Base-by-base conservation (phyloP, 2,329 filamentous ascomycete species). In the Myriosclerotinia scirpicola region DNA sequence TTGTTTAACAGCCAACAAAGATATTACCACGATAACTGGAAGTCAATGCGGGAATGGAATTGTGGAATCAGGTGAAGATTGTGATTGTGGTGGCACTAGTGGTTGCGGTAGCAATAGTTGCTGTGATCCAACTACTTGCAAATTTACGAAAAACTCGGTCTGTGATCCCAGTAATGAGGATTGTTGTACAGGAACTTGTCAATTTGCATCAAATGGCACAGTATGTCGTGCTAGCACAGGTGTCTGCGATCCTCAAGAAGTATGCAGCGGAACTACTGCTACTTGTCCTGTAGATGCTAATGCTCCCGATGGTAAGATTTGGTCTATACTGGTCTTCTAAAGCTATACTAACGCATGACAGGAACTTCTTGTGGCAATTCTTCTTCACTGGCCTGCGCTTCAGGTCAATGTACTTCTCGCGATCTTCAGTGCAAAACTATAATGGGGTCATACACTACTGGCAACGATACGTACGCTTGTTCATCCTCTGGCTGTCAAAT, bases 31-130 rank as follows among this genome's bases (percentile, higher is more conserved):
- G 38, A 91, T 96, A 72, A 90, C 88, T 0, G 91, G 90, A 65
- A 90, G 89, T 72, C 89, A 93, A 76, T 99, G 95, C 78, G 95
- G 95, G 67, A 99, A 99, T 78, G 95, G 95, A 64, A 98, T 99
- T 71, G 95, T 99, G 61, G 95, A 98, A 79, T 82, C 85, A 22
- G 95, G 92, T 70, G 95, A 99, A 79, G 90, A 99, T 64, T 99
- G 95, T 79, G 95, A 99, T 78, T 99, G 95, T 75, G 95, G 95
- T 69, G 94, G 94, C 65, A 80, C 82, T 17, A 78, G 81, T 17
- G 86, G 85, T 50, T 99, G 95, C 76, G 86, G 82, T 34, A 79
- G 83, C 74, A 95, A 98, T 79, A 75, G 77, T 17, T 99, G 95
- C 82, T 99, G 95, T 79, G 84, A 99, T 73, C 79, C 93, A 1